Evolutionary conservation across 805 yeast genomes (phyloP).

Genomic region (Zygosaccharomyces rouxii): DNA sequence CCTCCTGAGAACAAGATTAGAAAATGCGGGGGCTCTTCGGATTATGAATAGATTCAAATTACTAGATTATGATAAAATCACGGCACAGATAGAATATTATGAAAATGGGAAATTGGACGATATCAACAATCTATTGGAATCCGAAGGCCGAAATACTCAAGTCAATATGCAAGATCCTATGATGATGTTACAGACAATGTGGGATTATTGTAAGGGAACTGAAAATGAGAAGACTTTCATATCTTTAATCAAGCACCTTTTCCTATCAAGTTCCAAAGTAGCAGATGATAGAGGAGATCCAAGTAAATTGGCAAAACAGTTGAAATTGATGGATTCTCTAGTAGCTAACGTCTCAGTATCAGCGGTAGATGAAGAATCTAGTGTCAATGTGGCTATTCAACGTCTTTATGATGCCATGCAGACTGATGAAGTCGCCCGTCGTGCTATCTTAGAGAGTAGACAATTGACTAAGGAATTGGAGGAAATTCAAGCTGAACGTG

Average conservation of each 20-base stretch:
- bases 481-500: conserved; percentile 47
- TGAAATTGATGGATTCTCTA: conserved; percentile 64
- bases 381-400: conserved; percentile 78
- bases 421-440: conserved; percentile 84
- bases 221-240: conserved; percentile 48
- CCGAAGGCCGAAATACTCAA: conserved; percentile 28
- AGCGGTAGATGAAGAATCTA: conserved; percentile 49
- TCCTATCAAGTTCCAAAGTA: conserved; percentile 29
- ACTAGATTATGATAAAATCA: conserved; percentile 58
- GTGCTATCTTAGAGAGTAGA: conserved; percentile 61
- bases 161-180: conserved; percentile 57
- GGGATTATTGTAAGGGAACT: conserved; percentile 48
- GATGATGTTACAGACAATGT: conserved; percentile 53
- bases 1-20: conserved; percentile 31
- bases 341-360: conserved; percentile 60
- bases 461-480: conserved; percentile 52
- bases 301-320: conserved; percentile 30
- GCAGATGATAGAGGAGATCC: conserved; percentile 26
- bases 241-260: conserved; percentile 42
- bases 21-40: conserved; percentile 31
- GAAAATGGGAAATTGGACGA: conserved; percentile 41
- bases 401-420: conserved; percentile 68
- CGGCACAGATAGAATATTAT: conserved; percentile 64
- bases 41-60: conserved; percentile 44
- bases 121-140: conserved; percentile 28